A percentile compares a stretch with the other conserved stretches of the same genome.
These are phyloP conservation scores for Xylaria palmicola DNA, from an alignment of 495 filamentous ascomycete genomes.

Conservation along the genomic window DNA sequence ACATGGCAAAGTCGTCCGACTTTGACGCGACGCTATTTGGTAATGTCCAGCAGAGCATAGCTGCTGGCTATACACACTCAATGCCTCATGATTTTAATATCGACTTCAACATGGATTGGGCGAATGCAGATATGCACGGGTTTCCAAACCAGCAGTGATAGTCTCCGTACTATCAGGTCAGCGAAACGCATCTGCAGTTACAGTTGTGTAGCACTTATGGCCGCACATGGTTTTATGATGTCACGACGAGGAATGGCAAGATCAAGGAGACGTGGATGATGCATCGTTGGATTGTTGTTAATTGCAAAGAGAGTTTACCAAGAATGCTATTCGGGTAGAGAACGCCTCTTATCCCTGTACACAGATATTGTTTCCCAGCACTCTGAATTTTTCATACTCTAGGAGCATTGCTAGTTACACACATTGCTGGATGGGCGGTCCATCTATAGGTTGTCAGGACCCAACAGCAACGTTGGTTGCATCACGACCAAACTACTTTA, in stretches of 20 bases:
- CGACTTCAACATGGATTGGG: conserved; percentile 42
- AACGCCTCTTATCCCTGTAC: conserved; percentile 19
- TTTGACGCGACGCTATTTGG: conserved; percentile 37
- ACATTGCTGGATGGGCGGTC: not conserved
- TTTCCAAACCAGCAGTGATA: conserved; percentile 21
- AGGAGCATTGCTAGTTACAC: conserved; percentile 2
- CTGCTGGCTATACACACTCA: conserved; percentile 39
- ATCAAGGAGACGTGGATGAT: conserved; percentile 10
- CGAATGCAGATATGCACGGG: conserved; percentile 32
- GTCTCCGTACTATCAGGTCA: not conserved
- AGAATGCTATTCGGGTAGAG: conserved; percentile 7
- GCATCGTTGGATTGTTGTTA: conserved; percentile 21
- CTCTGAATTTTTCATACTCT: not conserved
- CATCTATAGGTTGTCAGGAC: not conserved
- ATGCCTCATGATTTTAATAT: conserved; percentile 43
- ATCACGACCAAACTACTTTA: conserved; percentile 1
- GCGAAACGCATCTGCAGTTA: not conserved
- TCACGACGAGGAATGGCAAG: conserved; percentile 27
- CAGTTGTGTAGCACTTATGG: too few species aligned
- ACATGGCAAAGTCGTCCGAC: conserved; percentile 25
- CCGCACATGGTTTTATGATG: conserved; percentile 29
- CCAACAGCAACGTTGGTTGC: not conserved
- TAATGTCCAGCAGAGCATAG: conserved; percentile 35
- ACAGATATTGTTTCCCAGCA: conserved; percentile 10
- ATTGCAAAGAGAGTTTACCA: conserved; percentile 1